phyloP scores from a whole-genome alignment of 305 asterid species.

The Ajuga reptans region DNA sequence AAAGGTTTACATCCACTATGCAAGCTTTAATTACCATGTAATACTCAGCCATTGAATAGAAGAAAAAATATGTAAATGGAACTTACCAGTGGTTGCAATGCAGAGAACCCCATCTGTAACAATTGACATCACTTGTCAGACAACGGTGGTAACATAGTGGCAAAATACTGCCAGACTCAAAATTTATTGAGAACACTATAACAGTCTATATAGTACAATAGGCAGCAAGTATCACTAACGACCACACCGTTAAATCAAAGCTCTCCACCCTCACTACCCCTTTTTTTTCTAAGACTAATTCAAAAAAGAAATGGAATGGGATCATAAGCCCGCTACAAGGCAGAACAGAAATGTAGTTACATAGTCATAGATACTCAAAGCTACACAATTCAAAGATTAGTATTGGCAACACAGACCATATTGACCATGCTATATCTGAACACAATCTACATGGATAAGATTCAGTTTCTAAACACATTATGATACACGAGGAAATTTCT shows the following conservation, averaged over 20 bases:
- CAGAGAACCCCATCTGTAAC: constrained; percentile 69
- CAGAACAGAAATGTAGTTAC: constrained; percentile 3
- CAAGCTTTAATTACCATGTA: constrained; percentile 8
- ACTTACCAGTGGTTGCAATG: constrained; percentile 69
- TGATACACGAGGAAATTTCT: constrained; percentile 2
- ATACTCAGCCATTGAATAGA: not conserved
- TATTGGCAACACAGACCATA: not conserved
- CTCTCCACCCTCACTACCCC: constrained; percentile 10
- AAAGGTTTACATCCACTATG: not conserved
- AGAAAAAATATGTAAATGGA: not conserved
- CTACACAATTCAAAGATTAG: not conserved
- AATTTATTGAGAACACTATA: not conserved
- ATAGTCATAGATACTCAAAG: not conserved
- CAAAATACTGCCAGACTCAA: not conserved
- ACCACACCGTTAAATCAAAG: constrained; percentile 13
- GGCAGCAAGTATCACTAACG: not conserved
- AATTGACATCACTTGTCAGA: constrained; percentile 20
- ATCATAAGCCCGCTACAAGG: constrained; percentile 1
- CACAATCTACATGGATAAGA: not conserved
- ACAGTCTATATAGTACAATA: not conserved
- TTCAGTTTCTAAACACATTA: constrained; percentile 4
- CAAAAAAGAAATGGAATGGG: constrained; percentile 3
- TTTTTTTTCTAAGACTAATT: not conserved
- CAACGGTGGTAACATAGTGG: constrained; percentile 6
- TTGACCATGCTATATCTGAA: not conserved